These are phyloP conservation scores for Chamaenerion angustifolium DNA, from an alignment of 345 rosid species.

Conservation along the genomic window DNA sequence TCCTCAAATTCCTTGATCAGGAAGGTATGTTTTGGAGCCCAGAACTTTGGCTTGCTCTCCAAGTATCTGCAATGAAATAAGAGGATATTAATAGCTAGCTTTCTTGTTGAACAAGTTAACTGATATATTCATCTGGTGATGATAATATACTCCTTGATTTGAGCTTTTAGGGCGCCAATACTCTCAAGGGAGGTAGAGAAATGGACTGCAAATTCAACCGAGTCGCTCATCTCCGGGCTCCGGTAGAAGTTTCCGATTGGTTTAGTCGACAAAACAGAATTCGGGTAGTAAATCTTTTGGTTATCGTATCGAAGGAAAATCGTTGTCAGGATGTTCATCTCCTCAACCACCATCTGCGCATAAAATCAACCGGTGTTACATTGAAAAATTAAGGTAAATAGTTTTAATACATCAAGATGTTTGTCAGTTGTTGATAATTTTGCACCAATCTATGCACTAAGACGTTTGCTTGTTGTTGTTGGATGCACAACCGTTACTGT, in stretches of 20 bases:
- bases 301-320: slow-evolving; percentile 57
- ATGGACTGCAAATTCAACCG: slow-evolving; percentile 43
- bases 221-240: slow-evolving; percentile 68
- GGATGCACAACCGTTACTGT: too few relatives aligned
- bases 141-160: slow-evolving; percentile 24
- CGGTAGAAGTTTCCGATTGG: slow-evolving; percentile 52
- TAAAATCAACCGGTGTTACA: slow-evolving; percentile 4
- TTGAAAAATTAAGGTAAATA: too few relatives aligned
- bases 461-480: too few relatives aligned
- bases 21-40: slow-evolving; percentile 35
- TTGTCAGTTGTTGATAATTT: too few relatives aligned
- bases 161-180: slow-evolving; percentile 32
- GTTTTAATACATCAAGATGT: too few relatives aligned
- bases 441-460: too few relatives aligned
- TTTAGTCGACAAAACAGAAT: slow-evolving; percentile 36
- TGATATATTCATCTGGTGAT: background rate
- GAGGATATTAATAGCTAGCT: background rate
- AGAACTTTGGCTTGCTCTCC: slow-evolving; percentile 49
- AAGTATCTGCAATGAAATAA: slow-evolving; percentile 25
- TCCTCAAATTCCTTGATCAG: slow-evolving; percentile 49
- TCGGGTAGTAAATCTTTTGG: slow-evolving; percentile 48
- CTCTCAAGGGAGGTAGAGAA: slow-evolving; percentile 43
- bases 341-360: slow-evolving; percentile 55
- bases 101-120: background rate
- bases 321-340: slow-evolving; percentile 52